These are phyloP conservation scores for Trypanosoma rangeli DNA, from an alignment of 208 protist genomes.

Conservation along the genomic window DNA sequence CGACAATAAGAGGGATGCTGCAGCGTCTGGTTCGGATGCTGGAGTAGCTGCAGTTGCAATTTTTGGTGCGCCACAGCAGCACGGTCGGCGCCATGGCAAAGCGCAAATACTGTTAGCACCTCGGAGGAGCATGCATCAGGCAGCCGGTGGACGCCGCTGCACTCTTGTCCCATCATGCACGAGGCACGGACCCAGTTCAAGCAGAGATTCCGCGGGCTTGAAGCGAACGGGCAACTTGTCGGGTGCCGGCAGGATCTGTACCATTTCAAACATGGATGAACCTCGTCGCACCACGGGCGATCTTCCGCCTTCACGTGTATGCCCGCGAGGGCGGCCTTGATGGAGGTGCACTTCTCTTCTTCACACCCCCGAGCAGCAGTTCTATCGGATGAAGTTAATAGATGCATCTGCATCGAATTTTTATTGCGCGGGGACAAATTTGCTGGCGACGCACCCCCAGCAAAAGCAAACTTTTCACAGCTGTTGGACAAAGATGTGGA, in stretches of 20 bases:
- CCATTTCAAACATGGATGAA: conserved; percentile 76
- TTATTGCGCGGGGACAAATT: not conserved
- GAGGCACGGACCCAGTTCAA: conserved; percentile 72
- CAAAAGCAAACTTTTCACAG: not conserved
- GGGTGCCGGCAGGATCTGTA: conserved; percentile 72
- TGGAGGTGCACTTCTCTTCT: not conserved
- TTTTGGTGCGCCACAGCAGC: conserved; percentile 11
- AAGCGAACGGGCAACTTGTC: conserved; percentile 58
- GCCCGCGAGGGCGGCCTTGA: not conserved
- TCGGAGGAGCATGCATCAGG: conserved; percentile 56
- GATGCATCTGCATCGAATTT: not conserved
- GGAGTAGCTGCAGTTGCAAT: conserved; percentile 9
- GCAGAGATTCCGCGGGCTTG: conserved; percentile 67
- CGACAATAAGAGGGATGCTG: not conserved
- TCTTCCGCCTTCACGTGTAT: conserved; percentile 22
- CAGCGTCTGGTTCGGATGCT: not conserved
- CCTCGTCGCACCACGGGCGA: conserved; percentile 36
- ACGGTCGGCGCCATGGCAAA: conserved; percentile 55
- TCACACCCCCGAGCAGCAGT: not conserved
- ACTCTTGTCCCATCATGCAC: conserved; percentile 47
- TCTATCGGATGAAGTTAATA: conserved; percentile 2
- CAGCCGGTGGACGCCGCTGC: conserved; percentile 71
- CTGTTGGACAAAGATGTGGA: not conserved
- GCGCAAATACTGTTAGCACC: conserved; percentile 48
- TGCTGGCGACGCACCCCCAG: not conserved